phyloP scores from a whole-genome alignment of 148 eudicot species.

The Tetragonia tetragonoides region DNA sequence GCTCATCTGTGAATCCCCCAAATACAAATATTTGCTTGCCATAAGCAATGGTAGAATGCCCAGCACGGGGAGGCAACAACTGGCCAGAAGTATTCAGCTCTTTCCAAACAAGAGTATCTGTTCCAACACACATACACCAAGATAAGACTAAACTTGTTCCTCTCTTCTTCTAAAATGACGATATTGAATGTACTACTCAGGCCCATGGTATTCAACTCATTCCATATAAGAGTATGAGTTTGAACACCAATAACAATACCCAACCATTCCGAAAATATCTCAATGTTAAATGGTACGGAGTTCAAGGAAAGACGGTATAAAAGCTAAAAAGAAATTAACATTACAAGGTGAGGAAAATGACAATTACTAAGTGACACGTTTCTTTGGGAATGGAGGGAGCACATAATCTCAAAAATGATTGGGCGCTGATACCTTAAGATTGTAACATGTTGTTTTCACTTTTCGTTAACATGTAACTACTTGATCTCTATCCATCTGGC shows the following conservation, averaged over 20 bases:
- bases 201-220: neutral
- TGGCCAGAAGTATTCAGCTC: constrained; percentile 79
- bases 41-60: constrained; percentile 74
- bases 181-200: constrained; percentile 2
- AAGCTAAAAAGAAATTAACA: neutral
- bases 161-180: neutral
- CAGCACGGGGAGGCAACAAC: constrained; percentile 87
- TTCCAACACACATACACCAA: constrained; percentile 14
- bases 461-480: no score
- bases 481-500: no score
- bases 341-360: no score
- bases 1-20: constrained; percentile 92
- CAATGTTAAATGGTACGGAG: neutral
- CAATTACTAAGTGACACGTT: no score
- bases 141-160: neutral
- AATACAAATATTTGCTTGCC: constrained; percentile 81
- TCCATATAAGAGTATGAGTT: neutral
- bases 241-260: neutral
- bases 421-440: no score
- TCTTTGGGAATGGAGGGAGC: no score
- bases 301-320: neutral
- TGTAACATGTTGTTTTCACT: no score
- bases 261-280: neutral
- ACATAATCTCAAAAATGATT: no score
- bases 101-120: constrained; percentile 86